Percentiles rank a stretch among this genome's conserved stretches.
Evolutionary conservation across 1,139 yeast genomes (phyloP).

Genomic region (Debaryomycetaceae sp.): DNA sequence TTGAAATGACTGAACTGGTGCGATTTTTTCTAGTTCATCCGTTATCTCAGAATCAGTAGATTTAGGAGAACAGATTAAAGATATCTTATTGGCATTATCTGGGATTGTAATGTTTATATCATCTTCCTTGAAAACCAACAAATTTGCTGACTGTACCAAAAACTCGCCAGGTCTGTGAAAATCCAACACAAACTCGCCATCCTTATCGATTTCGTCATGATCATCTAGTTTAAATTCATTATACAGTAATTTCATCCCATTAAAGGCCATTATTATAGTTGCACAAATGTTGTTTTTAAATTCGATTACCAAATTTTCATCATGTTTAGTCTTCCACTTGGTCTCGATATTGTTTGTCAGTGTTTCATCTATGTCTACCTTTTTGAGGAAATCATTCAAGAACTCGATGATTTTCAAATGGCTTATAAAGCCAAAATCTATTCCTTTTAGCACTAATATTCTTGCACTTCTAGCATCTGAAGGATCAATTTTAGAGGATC

Average conservation of each 20-base stretch:
- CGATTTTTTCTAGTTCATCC: slow-evolving; percentile 20
- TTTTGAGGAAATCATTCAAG: slow-evolving; percentile 39
- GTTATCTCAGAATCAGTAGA: slow-evolving; percentile 25
- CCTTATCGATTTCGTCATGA: slow-evolving; percentile 8
- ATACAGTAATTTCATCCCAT: slow-evolving; percentile 31
- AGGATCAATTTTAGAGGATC: slow-evolving; percentile 48
- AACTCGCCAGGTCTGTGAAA: slow-evolving; percentile 64
- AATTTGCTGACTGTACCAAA: slow-evolving; percentile 35
- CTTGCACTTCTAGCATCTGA: slow-evolving; percentile 49
- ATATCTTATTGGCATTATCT: slow-evolving; percentile 38
- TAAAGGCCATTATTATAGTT: slow-evolving; percentile 52
- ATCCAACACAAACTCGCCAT: slow-evolving; percentile 12
- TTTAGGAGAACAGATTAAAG: slow-evolving; percentile 23
- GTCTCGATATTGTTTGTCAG: slow-evolving; percentile 28
- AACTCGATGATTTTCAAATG: slow-evolving; percentile 40
- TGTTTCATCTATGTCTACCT: slow-evolving; percentile 32
- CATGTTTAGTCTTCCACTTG: slow-evolving; percentile 34
- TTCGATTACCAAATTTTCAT: slow-evolving; percentile 44
- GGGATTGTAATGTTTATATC: slow-evolving; percentile 24
- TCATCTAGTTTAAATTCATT: slow-evolving; percentile 24
- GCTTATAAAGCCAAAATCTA: slow-evolving; percentile 41
- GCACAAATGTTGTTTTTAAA: slow-evolving; percentile 56
- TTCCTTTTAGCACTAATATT: slow-evolving; percentile 46
- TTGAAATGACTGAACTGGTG: slow-evolving; percentile 27
- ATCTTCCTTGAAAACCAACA: slow-evolving; percentile 11